Percentiles rank a stretch among this genome's conserved stretches.
Evolutionary conservation across 495 filamentous ascomycete species (phyloP).

Genomic region (Chaetomium cochliodes): DNA sequence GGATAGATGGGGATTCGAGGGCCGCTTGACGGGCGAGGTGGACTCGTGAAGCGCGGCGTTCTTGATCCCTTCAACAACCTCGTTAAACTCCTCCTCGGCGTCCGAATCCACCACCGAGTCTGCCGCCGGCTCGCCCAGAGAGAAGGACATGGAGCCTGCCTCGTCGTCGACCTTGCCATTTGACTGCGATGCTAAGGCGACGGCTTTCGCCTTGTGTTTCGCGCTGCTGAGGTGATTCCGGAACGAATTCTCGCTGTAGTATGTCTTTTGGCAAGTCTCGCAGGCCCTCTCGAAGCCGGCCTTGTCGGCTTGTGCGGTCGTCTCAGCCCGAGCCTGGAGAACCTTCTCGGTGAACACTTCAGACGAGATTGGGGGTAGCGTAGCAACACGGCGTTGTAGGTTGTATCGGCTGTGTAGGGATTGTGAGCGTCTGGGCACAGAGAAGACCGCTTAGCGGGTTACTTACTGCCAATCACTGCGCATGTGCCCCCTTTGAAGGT

Average conservation of each 20-base stretch:
- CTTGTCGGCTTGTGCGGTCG: constrained; percentile 79
- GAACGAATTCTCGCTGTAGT: constrained; percentile 94
- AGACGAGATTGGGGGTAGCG: constrained; percentile 85
- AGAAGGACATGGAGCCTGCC: constrained; percentile 84
- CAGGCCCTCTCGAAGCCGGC: constrained; percentile 86
- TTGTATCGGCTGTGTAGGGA: constrained; percentile 76
- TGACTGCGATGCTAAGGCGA: constrained; percentile 34
- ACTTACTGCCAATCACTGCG: constrained; percentile 97
- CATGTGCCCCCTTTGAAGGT: constrained; percentile 94
- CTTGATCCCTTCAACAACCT: constrained; percentile 76
- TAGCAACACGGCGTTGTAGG: constrained; percentile 90
- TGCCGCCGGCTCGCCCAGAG: constrained; percentile 69
- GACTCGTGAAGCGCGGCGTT: constrained; percentile 65
- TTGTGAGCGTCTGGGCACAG: constrained; percentile 21
- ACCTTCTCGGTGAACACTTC: constrained; percentile 97
- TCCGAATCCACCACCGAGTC: constrained; percentile 56
- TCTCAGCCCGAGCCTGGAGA: constrained; percentile 80
- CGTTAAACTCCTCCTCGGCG: constrained; percentile 70
- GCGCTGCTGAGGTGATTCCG: constrained; percentile 88
- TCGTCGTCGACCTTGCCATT: constrained; percentile 57
- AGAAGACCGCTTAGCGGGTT: constrained; percentile 6
- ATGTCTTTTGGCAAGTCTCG: constrained; percentile 81
- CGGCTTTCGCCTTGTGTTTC: constrained; percentile 76
- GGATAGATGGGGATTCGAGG: constrained; percentile 57
- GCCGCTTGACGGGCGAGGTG: constrained; percentile 53